Conservation (phyloP, 1,284 basidiomycete genomes). For the Sporisorium exsertum region DNA sequence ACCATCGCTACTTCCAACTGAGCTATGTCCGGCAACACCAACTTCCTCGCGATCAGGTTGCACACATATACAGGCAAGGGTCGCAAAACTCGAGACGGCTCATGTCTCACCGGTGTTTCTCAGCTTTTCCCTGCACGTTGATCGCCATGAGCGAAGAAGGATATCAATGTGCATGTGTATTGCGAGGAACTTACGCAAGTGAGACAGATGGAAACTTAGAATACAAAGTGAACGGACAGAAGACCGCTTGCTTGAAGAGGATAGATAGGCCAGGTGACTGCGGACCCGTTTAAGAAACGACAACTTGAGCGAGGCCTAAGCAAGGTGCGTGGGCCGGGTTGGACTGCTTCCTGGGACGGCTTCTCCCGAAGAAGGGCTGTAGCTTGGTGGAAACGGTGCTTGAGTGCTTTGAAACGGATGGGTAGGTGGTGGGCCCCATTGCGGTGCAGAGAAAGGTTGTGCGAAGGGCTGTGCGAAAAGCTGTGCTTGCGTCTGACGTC, state of each 20-base stretch:
- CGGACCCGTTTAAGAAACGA: neutral
- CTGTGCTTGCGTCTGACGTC: neutral
- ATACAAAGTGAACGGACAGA: neutral
- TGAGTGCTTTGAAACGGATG: neutral
- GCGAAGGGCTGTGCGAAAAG: neutral
- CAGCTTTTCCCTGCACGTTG: neutral
- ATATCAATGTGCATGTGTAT: neutral
- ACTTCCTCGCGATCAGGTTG: neutral
- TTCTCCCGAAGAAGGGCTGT: neutral
- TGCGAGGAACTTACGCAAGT: neutral
- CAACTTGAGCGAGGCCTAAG: neutral
- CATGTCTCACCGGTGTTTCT: neutral
- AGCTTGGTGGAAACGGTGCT: neutral
- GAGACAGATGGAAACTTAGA: neutral
- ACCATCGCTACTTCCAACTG: slow-evolving; percentile 60
- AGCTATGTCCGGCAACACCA: slow-evolving; percentile 45
- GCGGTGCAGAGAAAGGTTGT: too few relatives aligned
- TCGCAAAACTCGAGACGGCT: too few relatives aligned
- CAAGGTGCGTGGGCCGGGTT: neutral
- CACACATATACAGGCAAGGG: slow-evolving; percentile 3
- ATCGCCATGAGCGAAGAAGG: neutral
- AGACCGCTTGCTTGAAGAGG: neutral
- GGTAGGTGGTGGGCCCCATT: neutral
- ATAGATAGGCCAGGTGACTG: neutral
- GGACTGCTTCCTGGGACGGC: slow-evolving; percentile 1